Base-by-base conservation (phyloP, 2,329 filamentous ascomycete genomes). In the Xylariaceae sp. region DNA sequence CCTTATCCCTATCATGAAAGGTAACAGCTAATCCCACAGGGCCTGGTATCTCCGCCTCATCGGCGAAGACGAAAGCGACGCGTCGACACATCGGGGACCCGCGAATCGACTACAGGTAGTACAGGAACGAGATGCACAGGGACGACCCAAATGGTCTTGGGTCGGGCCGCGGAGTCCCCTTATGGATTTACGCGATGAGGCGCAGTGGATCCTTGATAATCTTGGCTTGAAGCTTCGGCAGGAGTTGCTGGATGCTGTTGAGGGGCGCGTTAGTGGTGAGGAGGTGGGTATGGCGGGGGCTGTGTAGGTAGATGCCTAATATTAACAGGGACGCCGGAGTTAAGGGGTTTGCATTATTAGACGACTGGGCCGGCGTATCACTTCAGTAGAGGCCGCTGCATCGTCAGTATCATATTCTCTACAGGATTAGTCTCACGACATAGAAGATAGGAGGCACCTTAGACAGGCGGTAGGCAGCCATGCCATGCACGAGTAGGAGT, bases 1-100 rank as follows among this genome's bases (percentile, higher is more conserved):
- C 37, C 9, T 41, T 41, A 41, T 13, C 8, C 11, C 37, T 41
- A 9, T 41, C 37, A 41, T 41, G 37, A 41, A 39, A 39, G 37
- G n/a, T 18, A n/a, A 4, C 49, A 6, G 10, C 52, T 60, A 6
- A 62, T 51, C 23, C 23, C 37, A n/a, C 15, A 92, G 65, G 92
- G 88, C 88, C 0, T 89, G 90, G 77, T 94, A 90, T 66, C 86
- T 92, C 6, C 82, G 84, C 18, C 79, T 96, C 37, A 89, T 96
- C n/a, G 84, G 84, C 51, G 83, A 86, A 68, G 82, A 86, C 69
- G 83, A 87, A 68, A 74, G 73, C 57, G 76, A 76, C 63, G 74
- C 80, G 1, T 72, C 75, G 4, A 80, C 74, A 15, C 84, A 87
- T 67, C 71, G 77, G n/a, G 77, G 74, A 44, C 67, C 70, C 1